Evolutionary conservation across 202 grass and related monocot species (phyloP).

Genomic region (Brachypodium distachyon): DNA sequence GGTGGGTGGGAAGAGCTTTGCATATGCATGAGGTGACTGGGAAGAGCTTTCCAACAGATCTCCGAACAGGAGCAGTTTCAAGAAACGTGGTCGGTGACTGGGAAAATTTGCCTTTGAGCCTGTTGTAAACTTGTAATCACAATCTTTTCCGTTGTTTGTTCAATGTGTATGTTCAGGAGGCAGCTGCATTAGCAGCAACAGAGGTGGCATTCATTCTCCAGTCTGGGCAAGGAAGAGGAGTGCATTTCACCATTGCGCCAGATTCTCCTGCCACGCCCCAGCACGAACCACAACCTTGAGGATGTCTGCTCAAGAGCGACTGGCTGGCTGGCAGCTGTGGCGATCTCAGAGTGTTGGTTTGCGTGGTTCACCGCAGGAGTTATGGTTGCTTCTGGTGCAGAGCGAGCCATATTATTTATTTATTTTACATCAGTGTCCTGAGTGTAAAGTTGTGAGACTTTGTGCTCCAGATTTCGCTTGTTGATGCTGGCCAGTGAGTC

Average conservation of each 20-base stretch:
- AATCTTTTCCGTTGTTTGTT: not conserved
- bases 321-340: not conserved
- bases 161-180: conserved; percentile 47
- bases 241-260: conserved; percentile 81
- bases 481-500: conserved; percentile 15
- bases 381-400: conserved; percentile 19
- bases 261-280: conserved; percentile 79
- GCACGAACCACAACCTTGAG: conserved; percentile 52
- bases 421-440: conserved; percentile 22
- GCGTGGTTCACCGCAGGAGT: not conserved
- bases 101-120: not conserved
- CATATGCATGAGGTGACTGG: too few relatives aligned
- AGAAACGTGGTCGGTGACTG: not conserved
- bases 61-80: not conserved
- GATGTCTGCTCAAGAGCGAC: not conserved
- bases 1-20: too few relatives aligned
- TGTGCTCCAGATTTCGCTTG: conserved; percentile 18
- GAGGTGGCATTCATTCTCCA: conserved; percentile 92
- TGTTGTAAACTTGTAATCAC: not conserved
- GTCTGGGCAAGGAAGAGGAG: conserved; percentile 67
- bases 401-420: conserved; percentile 24
- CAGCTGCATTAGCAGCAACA: conserved; percentile 62
- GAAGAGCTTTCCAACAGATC: not conserved
- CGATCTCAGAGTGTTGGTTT: not conserved
- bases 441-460: conserved; percentile 34